Evolutionary conservation across 2,329 filamentous ascomycete species (phyloP), one percentile per base, ranked within the genome.

Genomic region (Phaeosphaeria sp.): DNA sequence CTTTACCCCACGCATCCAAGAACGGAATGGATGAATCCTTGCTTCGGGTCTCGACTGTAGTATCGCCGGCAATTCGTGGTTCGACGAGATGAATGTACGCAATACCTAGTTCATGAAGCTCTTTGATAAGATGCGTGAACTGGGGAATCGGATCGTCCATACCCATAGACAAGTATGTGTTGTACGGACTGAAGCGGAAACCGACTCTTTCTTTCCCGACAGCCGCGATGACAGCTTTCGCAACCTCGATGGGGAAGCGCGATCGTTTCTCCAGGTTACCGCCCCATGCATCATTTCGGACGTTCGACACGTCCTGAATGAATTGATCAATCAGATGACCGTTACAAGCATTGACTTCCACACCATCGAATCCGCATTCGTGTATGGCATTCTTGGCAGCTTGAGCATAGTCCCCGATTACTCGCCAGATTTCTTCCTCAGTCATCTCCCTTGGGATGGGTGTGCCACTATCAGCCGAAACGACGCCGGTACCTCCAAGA

Each of bases 241-340:
- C 75, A 11, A 86, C 80, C 60, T 87, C 84, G 7, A 87, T 51
- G 0, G 74, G 77, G 58, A 87, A 82, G 18, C 83, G 72, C 49
- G 80, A 65, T 57, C 86, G 77, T 61, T 84, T 82, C 75, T 81
- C 79, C 7, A 83, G 69, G 49, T 73, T 78, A 1, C 81, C 81
- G 6, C 82, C 82, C 68, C 79, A 84, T 1, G 57, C 60, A 58
- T 84, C 82, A 0, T 69, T 83, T 2, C 86, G 79, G 42, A 78
- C 76, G 73, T 89, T 88, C 61, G 78, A 76, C 6, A 75, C 80
- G 56, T 84, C 82, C 61, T 86, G 88, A 15, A 90, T 78, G 73
- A 92, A 92, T 64, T 89, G 83, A 55, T 84, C 83, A 8, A 90
- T 73, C 1, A 92, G 79, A 67, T 91, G 92, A 3, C 89, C 88